Evolutionary conservation across 1,139 yeast genomes (phyloP).

Genomic region (Diutina mesorugosa): DNA sequence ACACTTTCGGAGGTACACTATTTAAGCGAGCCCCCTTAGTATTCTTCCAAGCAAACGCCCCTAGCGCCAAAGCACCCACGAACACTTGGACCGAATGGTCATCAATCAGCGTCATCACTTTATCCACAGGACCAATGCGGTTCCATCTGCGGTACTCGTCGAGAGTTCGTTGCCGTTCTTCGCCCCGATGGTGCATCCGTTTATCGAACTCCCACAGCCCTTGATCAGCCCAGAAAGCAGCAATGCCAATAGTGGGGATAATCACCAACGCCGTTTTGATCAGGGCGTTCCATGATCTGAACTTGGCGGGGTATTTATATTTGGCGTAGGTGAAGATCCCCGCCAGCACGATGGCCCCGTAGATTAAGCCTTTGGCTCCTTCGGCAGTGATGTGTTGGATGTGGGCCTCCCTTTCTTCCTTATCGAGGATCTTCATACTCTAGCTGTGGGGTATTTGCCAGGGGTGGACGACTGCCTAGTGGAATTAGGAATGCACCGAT

Average conservation of each 20-base stretch:
- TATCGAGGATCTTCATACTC: conserved; percentile 25
- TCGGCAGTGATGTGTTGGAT: conserved; percentile 21
- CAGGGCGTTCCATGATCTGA: conserved; percentile 23
- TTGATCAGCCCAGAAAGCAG: conserved; percentile 34
- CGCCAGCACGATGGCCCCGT: conserved; percentile 21
- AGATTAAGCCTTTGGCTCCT: conserved; percentile 27
- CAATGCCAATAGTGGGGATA: conserved; percentile 28
- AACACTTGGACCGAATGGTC: conserved; percentile 8
- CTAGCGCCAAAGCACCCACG: conserved; percentile 7
- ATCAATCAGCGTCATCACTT: conserved; percentile 5
- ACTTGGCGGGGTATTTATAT: conserved; percentile 21
- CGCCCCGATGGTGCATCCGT: conserved; percentile 22
- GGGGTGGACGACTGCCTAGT: too few species aligned
- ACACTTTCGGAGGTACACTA: neutral
- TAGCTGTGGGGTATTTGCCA: neutral
- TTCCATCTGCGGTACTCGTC: conserved; percentile 14
- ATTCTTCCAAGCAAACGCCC: neutral
- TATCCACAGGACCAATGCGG: conserved; percentile 9
- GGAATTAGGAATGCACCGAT: neutral
- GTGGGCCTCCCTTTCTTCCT: conserved; percentile 32
- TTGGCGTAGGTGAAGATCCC: conserved; percentile 23
- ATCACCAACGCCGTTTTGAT: conserved; percentile 26
- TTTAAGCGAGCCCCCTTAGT: neutral
- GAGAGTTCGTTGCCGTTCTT: conserved; percentile 13
- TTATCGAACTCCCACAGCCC: conserved; percentile 37